Base-by-base conservation (phyloP, 106 monocot genomes). In the Platanthera guangdongensis region DNA sequence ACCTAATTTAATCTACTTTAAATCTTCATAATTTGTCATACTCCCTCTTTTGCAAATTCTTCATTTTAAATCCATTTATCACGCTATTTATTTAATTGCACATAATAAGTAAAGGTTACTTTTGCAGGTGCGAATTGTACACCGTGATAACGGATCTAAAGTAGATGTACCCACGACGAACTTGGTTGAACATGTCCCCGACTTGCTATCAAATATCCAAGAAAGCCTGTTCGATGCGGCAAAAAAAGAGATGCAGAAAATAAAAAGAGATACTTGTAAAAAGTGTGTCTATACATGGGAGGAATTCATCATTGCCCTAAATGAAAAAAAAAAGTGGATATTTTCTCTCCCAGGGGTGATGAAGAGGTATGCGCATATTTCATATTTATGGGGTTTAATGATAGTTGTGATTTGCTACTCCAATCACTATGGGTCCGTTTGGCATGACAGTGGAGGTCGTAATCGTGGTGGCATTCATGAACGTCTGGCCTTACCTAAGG, bases 261-360 rank as follows among this genome's bases (percentile, higher is more conserved):
- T 86, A 54, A 97, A 91, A 52, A 93, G 96, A 86, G 96, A 97
- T 80, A 84, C 85, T 4, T 91, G 89, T 60, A 79, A 93, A 49
- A 78, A 91, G 83, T 59, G 86, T 51, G 64, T 93, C 21, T 47
- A 76, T 62, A 93, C 93, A 50, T 97, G 96, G 96, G 32, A 32
- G 32, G 90, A 95, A 72, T 95, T 95, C 78, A 19, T 84, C 8
- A 74, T 68, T 46, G 92, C 95, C 32, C 88, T 95, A 25, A 85
- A 81, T 72, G 84, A n/a, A n/a, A n/a, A 95, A 12, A 93, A 90
- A 64, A 90, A 93, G 62, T 76, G 92, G 90, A 92, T 95, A 39
- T n/a, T n/a, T 71, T 95, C 51, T 92, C 95, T 72, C 92, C 95
- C 16, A 92, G 95, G 95, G 92, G 95, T 64, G 90, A 95, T 83